A percentile compares a stretch with the other conserved stretches of the same genome.
Evolutionary conservation across 1,284 basidiomycete species (phyloP).

Genomic region (Cystobasidium slooffiae): DNA sequence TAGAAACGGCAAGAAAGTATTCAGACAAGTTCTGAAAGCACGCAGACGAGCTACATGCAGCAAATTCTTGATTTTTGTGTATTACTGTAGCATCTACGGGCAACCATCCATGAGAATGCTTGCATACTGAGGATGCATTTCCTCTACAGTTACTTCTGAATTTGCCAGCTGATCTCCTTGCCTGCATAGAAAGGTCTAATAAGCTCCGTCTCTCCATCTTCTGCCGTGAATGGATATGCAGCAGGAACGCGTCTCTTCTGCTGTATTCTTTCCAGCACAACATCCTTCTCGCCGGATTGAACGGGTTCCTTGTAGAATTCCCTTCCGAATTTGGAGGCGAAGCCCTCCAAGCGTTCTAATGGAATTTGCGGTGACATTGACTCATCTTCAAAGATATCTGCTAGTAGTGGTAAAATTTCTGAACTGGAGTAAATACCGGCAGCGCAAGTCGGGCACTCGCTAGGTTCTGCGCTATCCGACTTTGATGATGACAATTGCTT

Average conservation of each 20-base stretch:
- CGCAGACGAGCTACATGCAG: not conserved
- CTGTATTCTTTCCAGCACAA: constrained; percentile 56
- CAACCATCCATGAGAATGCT: not conserved
- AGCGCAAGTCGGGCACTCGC: constrained; percentile 68
- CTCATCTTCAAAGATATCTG: constrained; percentile 78
- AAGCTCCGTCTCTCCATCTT: constrained; percentile 59
- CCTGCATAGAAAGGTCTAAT: constrained; percentile 94
- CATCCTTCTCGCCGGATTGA: constrained; percentile 51
- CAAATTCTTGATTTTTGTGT: not conserved
- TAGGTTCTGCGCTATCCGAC: constrained; percentile 45
- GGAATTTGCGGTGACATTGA: constrained; percentile 64
- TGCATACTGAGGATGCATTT: not conserved
- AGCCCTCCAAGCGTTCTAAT: constrained; percentile 75
- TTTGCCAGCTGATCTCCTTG: constrained; percentile 79
- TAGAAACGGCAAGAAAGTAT: constrained; percentile 30
- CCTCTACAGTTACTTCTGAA: constrained; percentile 55
- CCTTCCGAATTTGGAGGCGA: constrained; percentile 76
- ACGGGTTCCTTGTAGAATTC: constrained; percentile 70
- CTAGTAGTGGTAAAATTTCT: constrained; percentile 83
- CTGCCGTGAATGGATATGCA: constrained; percentile 60
- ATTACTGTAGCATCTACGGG: too few species aligned
- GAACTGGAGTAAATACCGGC: constrained; percentile 93
- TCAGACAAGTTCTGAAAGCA: constrained; percentile 6
- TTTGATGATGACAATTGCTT: constrained; percentile 15
- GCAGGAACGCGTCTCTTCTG: constrained; percentile 62